Conservation (phyloP, 345 rosid species). For the Sonneratia caseolaris region DNA sequence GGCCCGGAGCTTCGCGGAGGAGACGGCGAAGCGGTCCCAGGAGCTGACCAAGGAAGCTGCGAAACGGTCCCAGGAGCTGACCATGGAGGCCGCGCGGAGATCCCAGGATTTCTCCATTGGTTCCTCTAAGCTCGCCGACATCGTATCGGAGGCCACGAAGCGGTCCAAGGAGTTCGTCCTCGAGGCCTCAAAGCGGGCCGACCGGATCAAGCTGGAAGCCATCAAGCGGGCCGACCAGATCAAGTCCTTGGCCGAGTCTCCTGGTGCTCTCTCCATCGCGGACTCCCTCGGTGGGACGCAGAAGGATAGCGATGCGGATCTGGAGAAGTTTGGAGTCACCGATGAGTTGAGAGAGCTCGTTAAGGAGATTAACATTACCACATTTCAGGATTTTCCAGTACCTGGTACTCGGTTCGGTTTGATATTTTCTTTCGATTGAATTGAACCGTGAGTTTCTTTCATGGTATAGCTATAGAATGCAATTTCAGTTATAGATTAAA, state of each 20-base stretch:
- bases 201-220: constrained; percentile 39
- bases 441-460: background rate
- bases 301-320: constrained; percentile 21
- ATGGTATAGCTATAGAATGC: background rate
- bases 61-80: too few relatives aligned
- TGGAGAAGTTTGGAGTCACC: constrained; percentile 34
- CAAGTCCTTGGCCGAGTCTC: constrained; percentile 34
- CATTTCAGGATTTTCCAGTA: constrained; percentile 50
- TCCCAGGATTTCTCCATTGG: constrained; percentile 37
- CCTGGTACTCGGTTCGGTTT: constrained; percentile 19
- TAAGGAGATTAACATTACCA: constrained; percentile 32
- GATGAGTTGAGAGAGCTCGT: constrained; percentile 54
- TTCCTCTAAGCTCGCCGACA: constrained; percentile 29
- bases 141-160: constrained; percentile 33
- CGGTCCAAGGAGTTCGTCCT: constrained; percentile 40
- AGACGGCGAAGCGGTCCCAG: constrained; percentile 44
- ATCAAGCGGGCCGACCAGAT: constrained; percentile 40
- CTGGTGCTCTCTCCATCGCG: constrained; percentile 10
- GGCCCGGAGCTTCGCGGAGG: constrained; percentile 44
- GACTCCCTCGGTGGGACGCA: constrained; percentile 5
- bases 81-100: constrained; percentile 32
- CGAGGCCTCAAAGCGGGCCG: constrained; percentile 51
- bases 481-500: too few relatives aligned
- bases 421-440: background rate
- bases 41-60: constrained; percentile 18